Evolutionary conservation across 2,329 filamentous ascomycete genomes (phyloP).

Genomic region (Elsinoe australis): DNA sequence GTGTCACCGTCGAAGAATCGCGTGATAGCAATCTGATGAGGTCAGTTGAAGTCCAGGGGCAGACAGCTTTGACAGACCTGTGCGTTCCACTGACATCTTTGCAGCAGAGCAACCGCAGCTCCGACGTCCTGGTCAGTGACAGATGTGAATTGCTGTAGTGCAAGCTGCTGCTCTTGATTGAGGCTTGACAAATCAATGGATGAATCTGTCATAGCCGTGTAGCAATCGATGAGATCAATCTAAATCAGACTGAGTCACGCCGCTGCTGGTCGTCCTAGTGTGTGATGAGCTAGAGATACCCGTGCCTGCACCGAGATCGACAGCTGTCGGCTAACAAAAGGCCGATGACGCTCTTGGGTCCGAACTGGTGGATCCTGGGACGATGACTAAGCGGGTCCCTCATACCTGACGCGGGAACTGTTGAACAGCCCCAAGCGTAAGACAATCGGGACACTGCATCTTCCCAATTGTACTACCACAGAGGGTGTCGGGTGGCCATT

Average conservation of each 20-base stretch:
- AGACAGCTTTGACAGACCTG: constrained; percentile 48
- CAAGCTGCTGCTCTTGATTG: constrained; percentile 68
- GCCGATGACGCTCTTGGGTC: constrained; percentile 13
- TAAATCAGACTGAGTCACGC: background rate
- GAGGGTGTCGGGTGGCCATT: background rate
- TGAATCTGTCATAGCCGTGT: constrained; percentile 27
- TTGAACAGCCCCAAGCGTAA: background rate
- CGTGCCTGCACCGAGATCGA: background rate
- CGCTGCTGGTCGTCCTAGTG: too few relatives aligned
- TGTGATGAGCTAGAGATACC: too few relatives aligned
- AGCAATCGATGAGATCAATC: background rate
- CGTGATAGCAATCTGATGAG: constrained; percentile 73
- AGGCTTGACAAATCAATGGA: constrained; percentile 59
- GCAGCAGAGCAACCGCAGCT: constrained; percentile 69
- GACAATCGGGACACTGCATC: constrained; percentile 9
- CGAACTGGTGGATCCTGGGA: background rate
- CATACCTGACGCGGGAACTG: constrained; percentile 4
- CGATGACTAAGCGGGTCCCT: constrained; percentile 1
- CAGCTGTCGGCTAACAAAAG: constrained; percentile 7
- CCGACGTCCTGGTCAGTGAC: constrained; percentile 76
- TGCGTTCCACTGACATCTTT: constrained; percentile 91
- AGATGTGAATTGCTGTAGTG: constrained; percentile 78
- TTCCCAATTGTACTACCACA: background rate
- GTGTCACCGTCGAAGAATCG: constrained; percentile 97
- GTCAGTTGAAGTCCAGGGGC: constrained; percentile 21